Evolutionary conservation across 2,329 filamentous ascomycete species (phyloP).

Genomic region (Zalaria obscura): DNA sequence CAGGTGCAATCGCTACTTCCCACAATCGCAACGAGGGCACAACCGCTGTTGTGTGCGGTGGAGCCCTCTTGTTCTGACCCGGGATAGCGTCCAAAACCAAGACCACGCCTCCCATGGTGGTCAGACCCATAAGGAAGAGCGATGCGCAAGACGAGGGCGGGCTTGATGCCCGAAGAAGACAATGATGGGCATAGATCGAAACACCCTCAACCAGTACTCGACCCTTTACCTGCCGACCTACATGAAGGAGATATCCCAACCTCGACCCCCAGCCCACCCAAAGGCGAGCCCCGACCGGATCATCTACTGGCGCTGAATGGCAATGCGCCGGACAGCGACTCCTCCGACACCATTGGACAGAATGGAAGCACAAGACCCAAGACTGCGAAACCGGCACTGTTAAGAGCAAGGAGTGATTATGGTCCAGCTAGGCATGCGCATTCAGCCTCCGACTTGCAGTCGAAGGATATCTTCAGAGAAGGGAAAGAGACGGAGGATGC

Average conservation of each 20-base stretch:
- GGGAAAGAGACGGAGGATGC: conserved; percentile 20
- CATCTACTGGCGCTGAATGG: neutral
- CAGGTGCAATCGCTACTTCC: too few relatives aligned
- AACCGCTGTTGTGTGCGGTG: too few relatives aligned
- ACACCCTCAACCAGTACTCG: conserved; percentile 13
- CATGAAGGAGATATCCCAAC: conserved; percentile 4
- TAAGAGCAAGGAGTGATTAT: conserved; percentile 40
- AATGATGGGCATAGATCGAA: conserved; percentile 11
- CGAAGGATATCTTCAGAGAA: neutral
- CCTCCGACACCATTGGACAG: neutral
- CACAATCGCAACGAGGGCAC: too few relatives aligned
- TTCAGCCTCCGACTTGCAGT: conserved; percentile 2
- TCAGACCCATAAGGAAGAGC: neutral
- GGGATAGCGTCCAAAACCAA: too few relatives aligned
- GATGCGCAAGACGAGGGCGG: conserved; percentile 6
- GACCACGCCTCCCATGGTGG: neutral
- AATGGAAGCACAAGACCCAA: neutral
- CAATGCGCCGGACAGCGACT: neutral
- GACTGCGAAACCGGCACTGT: conserved; percentile 19
- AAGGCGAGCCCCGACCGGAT: neutral
- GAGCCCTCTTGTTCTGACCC: too few relatives aligned
- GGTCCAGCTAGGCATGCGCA: conserved; percentile 20
- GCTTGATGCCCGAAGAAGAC: conserved; percentile 9
- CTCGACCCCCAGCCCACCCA: neutral
- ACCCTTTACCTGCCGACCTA: conserved; percentile 4